These are phyloP conservation scores for Bruguiera sexangula DNA, from an alignment of 345 rosid species.

Conservation along the genomic window DNA sequence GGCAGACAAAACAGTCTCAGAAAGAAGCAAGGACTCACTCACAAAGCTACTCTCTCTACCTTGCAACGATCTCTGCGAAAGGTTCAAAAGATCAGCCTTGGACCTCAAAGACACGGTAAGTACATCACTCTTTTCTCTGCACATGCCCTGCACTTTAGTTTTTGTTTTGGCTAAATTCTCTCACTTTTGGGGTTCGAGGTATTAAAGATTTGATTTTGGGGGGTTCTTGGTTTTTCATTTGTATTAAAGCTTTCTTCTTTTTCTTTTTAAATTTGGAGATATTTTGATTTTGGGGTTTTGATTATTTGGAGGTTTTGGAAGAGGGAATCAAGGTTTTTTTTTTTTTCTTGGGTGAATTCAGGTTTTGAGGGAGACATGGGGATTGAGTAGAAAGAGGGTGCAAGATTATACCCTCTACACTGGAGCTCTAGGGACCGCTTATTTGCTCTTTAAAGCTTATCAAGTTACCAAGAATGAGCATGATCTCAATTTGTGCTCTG, in stretches of 20 bases:
- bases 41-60: constrained; percentile 42
- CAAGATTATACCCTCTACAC: constrained; percentile 52
- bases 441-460: constrained; percentile 50
- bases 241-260: background rate
- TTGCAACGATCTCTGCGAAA: constrained; percentile 29
- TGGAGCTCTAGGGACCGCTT: constrained; percentile 66
- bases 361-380: constrained; percentile 65
- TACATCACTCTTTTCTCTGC: constrained; percentile 5
- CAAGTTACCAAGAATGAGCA: constrained; percentile 39
- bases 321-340: background rate
- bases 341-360: constrained; percentile 13
- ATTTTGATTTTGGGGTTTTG: background rate
- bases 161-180: background rate
- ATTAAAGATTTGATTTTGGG: background rate
- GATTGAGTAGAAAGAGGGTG: constrained; percentile 38
- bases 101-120: constrained; percentile 46
- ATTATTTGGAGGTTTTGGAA: background rate
- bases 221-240: background rate
- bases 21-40: constrained; percentile 5
- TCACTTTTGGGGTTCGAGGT: background rate
- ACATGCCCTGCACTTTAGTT: background rate
- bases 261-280: background rate
- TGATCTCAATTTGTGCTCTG: constrained; percentile 55
- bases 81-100: constrained; percentile 38
- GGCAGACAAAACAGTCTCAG: background rate